Base-by-base conservation (phyloP, 441 rosid genomes). In the Melastoma candidum region DNA sequence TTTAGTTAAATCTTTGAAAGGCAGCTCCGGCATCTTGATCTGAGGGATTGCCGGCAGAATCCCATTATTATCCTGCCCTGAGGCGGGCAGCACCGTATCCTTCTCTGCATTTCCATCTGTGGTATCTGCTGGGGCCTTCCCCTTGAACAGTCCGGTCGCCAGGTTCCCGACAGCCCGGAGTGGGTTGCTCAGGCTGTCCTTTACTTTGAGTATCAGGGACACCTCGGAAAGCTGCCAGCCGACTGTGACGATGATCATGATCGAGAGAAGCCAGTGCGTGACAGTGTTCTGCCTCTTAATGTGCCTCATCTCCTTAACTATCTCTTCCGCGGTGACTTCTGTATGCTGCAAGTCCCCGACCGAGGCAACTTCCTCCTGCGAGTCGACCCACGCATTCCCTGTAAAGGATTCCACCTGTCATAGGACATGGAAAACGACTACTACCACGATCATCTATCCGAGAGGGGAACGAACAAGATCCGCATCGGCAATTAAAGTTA, bases 181-280 rank as follows among this genome's bases (percentile, higher is more conserved):
- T 0, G 98, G 96, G 61, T 85, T 79, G 66, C 59, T 69, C 14
- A 90, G 7, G 22, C 82, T 74, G 12, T 87, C 64, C 59, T 74
- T 81, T 51, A 85, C 55, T 57, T 71, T 74, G 73, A 80, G 62
- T 63, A 85, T 50, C 49, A 87, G 59, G 0, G 87, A 77, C 53
- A 77, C 77, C 66, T 90, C 87, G 2, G 98, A 90, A n/a, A 83
- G 58, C 67, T 87, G 98, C 95, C 95, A 90, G 7, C 73, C 58
- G n/a, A 81, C 27, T 3, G 95, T 87, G 14, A 90, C 71, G 14
- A 77, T 67, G 56, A 87, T 81, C 84, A 81, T 49, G 58, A 60
- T 74, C 3, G 93, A 83, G 47, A 90, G 76, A 6, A 90, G 84
- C 57, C 87, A 60, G 61, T 90, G 95, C 0, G 97, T 84, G 10